Conservation (phyloP, 306 rosid species). For the Cucurbita moschata region DNA sequence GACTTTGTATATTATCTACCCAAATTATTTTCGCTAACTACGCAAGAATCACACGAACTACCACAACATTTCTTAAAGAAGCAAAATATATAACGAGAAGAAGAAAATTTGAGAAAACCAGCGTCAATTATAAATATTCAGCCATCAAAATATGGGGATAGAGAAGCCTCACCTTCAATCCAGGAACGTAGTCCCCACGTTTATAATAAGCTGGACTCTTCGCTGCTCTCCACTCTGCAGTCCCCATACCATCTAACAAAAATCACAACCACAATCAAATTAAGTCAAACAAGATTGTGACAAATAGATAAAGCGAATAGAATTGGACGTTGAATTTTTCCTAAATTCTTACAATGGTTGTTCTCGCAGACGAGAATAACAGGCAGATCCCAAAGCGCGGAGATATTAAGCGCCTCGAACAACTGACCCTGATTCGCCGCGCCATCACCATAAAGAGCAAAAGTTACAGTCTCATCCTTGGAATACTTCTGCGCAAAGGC, state of each 20-base stretch:
- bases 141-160: neutral
- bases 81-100: neutral
- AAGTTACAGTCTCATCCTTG: constrained; percentile 64
- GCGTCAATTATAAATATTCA: neutral
- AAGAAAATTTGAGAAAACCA: neutral
- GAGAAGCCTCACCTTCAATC: constrained; percentile 49
- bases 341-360: constrained; percentile 48
- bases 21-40: neutral
- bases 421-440: constrained; percentile 95
- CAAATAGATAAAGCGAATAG: neutral
- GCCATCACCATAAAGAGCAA: constrained; percentile 76
- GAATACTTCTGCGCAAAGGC: constrained; percentile 77
- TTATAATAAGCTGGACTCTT: constrained; percentile 80
- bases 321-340: neutral
- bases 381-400: constrained; percentile 93
- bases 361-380: constrained; percentile 95
- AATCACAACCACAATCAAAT: neutral
- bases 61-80: neutral
- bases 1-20: neutral
- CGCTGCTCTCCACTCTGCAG: constrained; percentile 95
- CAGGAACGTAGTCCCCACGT: constrained; percentile 95
- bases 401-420: constrained; percentile 79
- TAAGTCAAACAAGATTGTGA: neutral
- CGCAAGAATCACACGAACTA: neutral
- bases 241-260: constrained; percentile 77